Evolutionary conservation across 257 asterid species (phyloP).

Genomic region (Solanum arcanum): DNA sequence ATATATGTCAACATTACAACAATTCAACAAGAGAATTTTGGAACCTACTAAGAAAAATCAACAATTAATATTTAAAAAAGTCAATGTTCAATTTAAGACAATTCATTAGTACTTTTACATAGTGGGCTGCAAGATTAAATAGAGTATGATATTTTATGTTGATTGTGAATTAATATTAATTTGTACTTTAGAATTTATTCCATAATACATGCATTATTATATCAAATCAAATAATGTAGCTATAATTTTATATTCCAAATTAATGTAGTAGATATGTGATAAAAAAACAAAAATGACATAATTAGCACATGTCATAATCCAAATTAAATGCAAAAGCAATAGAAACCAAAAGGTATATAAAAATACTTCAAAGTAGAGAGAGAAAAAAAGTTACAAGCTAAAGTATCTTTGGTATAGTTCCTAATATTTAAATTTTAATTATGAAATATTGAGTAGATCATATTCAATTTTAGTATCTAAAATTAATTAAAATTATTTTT

Average conservation of each 20-base stretch:
- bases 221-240: neutral
- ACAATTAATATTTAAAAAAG: neutral
- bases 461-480: neutral
- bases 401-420: neutral
- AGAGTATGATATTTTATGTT: neutral
- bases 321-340: neutral
- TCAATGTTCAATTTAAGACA: neutral
- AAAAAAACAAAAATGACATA: neutral
- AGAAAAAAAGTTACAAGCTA: neutral
- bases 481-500: neutral
- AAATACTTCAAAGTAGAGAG: neutral
- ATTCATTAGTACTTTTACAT: neutral
- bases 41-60: neutral
- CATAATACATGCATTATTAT: neutral
- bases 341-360: neutral
- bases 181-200: neutral
- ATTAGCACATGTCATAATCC: neutral
- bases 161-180: neutral
- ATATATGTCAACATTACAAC: neutral
- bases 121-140: neutral
- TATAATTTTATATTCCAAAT: neutral
- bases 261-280: neutral
- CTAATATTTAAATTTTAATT: neutral
- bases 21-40: neutral
- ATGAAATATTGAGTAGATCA: neutral